Percentiles rank a stretch among this genome's conserved stretches.
Conservation (phyloP, 805 yeast genomes). For the Lipomyces starkeyi region DNA sequence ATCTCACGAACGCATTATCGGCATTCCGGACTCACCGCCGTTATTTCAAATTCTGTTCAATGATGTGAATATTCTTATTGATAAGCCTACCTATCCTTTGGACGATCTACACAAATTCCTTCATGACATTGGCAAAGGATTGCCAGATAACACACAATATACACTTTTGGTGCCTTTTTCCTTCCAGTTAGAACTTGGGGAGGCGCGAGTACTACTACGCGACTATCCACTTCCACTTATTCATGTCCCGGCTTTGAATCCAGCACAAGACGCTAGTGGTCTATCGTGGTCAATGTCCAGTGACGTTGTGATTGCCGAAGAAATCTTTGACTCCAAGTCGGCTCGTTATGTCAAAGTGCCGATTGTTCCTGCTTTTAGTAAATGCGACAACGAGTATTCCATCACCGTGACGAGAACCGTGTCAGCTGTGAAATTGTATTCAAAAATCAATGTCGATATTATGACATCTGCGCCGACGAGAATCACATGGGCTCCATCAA, state of each 20-base stretch:
- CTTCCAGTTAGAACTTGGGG: slow-evolving; percentile 62
- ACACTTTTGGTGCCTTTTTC: slow-evolving; percentile 71
- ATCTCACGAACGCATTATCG: slow-evolving; percentile 55
- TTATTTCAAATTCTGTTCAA: slow-evolving; percentile 59
- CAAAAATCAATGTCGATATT: slow-evolving; percentile 63
- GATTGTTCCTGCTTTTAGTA: slow-evolving; percentile 52
- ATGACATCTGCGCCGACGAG: slow-evolving; percentile 64
- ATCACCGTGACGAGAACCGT: slow-evolving; percentile 75
- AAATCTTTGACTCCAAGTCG: slow-evolving; percentile 58
- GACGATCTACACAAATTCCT: slow-evolving; percentile 65
- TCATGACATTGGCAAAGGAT: slow-evolving; percentile 77
- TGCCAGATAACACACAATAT: slow-evolving; percentile 72
- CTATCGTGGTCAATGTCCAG: slow-evolving; percentile 56
- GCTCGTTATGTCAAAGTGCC: slow-evolving; percentile 68
- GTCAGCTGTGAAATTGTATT: slow-evolving; percentile 72
- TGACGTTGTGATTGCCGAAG: slow-evolving; percentile 72
- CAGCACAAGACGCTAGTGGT: slow-evolving; percentile 45
- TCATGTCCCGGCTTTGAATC: slow-evolving; percentile 64
- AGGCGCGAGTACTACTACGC: slow-evolving; percentile 71
- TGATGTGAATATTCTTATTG: slow-evolving; percentile 56
- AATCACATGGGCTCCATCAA: slow-evolving; percentile 83
- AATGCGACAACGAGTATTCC: slow-evolving; percentile 49
- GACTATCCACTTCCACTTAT: slow-evolving; percentile 88
- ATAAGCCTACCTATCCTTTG: slow-evolving; percentile 58
- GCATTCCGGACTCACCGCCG: slow-evolving; percentile 56